Conservation (phyloP, 225 moss, liverwort and hornwort genomes). For the Physcomitrellopsis africana region DNA sequence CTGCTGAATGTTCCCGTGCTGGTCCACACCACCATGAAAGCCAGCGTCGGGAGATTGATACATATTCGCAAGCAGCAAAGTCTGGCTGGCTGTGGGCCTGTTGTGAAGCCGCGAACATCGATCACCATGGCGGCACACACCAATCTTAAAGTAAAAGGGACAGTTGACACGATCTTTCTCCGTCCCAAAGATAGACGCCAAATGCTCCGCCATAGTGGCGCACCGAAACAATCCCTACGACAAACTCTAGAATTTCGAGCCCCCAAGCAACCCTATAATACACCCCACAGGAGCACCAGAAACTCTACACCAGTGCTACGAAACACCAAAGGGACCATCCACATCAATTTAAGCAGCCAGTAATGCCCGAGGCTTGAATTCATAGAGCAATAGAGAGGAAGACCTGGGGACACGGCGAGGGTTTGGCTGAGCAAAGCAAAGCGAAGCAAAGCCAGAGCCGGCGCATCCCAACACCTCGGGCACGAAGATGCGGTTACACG, state of each 20-base stretch:
- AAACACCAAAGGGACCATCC: neutral
- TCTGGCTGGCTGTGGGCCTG: slow-evolving; percentile 96
- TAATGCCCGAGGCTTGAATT: too few relatives aligned
- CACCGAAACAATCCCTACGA: neutral
- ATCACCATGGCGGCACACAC: slow-evolving; percentile 94
- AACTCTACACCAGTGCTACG: neutral
- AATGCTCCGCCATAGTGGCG: slow-evolving; percentile 85
- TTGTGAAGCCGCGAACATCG: slow-evolving; percentile 93
- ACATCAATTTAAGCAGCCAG: too few relatives aligned
- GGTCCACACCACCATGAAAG: slow-evolving; percentile 95
- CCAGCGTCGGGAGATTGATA: slow-evolving; percentile 98
- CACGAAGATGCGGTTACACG: too few relatives aligned
- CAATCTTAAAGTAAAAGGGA: slow-evolving; percentile 98
- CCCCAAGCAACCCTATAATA: slow-evolving; percentile 36
- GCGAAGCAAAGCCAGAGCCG: too few relatives aligned
- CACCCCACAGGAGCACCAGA: neutral
- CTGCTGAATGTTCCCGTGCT: slow-evolving; percentile 98
- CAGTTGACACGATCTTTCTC: slow-evolving; percentile 98
- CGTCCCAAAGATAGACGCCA: slow-evolving; percentile 94
- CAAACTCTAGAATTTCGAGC: neutral
- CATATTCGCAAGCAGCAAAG: slow-evolving; percentile 90
- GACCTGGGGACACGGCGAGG: too few relatives aligned
- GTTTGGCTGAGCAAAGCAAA: too few relatives aligned
- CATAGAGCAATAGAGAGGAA: too few relatives aligned
- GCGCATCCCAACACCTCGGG: too few relatives aligned